A percentile compares a stretch with the other conserved stretches of the same genome.
These are phyloP conservation scores for Mycena metata DNA, from an alignment of 768 basidiomycete genomes.

Conservation along the genomic window DNA sequence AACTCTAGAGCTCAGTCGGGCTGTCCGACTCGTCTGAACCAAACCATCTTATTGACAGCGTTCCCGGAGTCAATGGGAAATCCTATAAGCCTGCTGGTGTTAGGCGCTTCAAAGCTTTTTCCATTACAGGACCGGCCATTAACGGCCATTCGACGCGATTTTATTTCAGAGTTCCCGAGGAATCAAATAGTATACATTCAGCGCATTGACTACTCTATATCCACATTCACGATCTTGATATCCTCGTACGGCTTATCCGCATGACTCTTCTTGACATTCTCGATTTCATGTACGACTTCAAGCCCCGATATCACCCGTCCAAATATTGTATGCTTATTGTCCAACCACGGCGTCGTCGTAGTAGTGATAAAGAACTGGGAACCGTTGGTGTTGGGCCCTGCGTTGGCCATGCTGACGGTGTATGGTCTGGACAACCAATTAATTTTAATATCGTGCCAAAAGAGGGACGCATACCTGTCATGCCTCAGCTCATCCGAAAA, in stretches of 20 bases:
- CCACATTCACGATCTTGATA: slow-evolving; percentile 89
- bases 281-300: slow-evolving; percentile 92
- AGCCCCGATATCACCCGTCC: slow-evolving; percentile 89
- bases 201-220: slow-evolving; percentile 66
- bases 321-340: slow-evolving; percentile 94
- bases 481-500: slow-evolving; percentile 91
- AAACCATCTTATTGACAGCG: neutral
- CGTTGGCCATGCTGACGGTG: slow-evolving; percentile 96
- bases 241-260: slow-evolving; percentile 93
- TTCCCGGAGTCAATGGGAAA: too few relatives aligned
- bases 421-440: slow-evolving; percentile 74
- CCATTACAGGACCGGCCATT: too few relatives aligned
- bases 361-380: slow-evolving; percentile 99
- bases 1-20: too few relatives aligned
- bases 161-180: neutral
- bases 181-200: slow-evolving; percentile 18
- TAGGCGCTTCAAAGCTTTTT: too few relatives aligned
- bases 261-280: slow-evolving; percentile 90
- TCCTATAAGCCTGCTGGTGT: too few relatives aligned
- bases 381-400: slow-evolving; percentile 91
- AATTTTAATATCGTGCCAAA: neutral
- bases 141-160: too few relatives aligned
- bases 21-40: too few relatives aligned
- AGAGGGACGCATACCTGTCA: slow-evolving; percentile 72
- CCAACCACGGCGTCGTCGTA: slow-evolving; percentile 93